Evolutionary conservation across 139 green algal species (phyloP), one percentile per base, ranked within the genome.

Genomic region (Chlamydomonas schloesseri): DNA sequence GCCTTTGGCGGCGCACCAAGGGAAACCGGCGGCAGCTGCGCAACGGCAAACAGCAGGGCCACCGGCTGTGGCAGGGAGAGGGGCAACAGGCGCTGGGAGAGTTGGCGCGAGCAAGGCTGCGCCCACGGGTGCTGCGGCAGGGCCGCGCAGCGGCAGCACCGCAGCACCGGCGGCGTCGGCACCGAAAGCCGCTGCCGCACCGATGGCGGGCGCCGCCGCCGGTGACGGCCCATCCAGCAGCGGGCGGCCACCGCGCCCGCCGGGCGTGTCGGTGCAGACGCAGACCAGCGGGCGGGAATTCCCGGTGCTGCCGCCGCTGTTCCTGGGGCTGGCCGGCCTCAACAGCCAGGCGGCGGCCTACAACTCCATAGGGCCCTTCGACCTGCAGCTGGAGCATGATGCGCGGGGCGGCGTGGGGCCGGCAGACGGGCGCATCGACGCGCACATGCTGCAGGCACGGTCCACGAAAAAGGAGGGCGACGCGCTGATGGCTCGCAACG

Each of bases 281-380:
- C 79, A 85, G 21, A 85, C 79, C 10, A 6, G 10, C 5, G n/a
- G 68, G 10, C 65, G 47, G 10, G 65, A 72, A 26, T 87, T 87
- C 37, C 81, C 81, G 4, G 28, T 87, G 6, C 81, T 87, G 24
- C 69, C 81, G 1, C 34, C 71, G 3, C 58, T 55, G 1, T 87
- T 87, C n/a, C 26, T 78, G 14, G 81, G 71, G 33, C 6, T 72
- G 31, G 26, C 33, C 28, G 15, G 21, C 18, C 36, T 80, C 3
- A 42, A 55, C 69, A 70, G 81, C 14, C 79, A 70, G 62, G 81
- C 81, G 28, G 50, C 71, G 33, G 71, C 69, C 26, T 87, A 34
- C 60, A 71, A 68, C n/a, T 84, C 42, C 86, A 77, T 90, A 37
- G 65, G 70, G 26, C 86, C 86, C 3, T 83, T 83, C 21, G 75